phyloP scores from a whole-genome alignment of 1,284 basidiomycete species.

The Tausonia pullulans region DNA sequence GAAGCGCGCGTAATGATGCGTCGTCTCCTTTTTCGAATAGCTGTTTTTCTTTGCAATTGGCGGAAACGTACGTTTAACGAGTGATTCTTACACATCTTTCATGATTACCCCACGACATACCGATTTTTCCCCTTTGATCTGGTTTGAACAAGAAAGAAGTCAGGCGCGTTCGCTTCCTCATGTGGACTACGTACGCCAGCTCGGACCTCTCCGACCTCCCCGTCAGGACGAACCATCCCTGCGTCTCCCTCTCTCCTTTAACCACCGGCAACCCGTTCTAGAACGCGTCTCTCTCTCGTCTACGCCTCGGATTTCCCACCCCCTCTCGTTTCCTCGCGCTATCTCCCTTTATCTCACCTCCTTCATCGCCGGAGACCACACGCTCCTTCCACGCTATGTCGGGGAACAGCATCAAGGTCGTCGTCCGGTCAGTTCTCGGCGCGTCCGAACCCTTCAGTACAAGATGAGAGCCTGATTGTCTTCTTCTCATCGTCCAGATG shows the following conservation, averaged over 20 bases:
- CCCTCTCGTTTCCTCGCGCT: neutral
- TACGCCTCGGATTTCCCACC: neutral
- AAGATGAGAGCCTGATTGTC: neutral
- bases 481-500: conserved; percentile 44
- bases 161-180: no score
- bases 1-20: neutral
- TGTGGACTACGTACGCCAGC: neutral
- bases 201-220: neutral
- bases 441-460: neutral
- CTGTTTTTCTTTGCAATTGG: neutral
- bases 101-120: no score
- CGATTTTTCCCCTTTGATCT: no score
- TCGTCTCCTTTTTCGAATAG: neutral
- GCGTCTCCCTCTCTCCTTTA: neutral
- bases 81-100: neutral
- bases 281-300: no score
- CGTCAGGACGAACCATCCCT: neutral
- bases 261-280: no score
- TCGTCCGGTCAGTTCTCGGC: conserved; percentile 12
- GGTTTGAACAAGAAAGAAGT: no score
- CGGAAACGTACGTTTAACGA: neutral
- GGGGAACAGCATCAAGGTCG: conserved; percentile 14
- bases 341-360: no score
- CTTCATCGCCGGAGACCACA: neutral
- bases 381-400: neutral